Conservation (phyloP, 1,284 basidiomycete genomes). For the Boletus holoroseus region DNA sequence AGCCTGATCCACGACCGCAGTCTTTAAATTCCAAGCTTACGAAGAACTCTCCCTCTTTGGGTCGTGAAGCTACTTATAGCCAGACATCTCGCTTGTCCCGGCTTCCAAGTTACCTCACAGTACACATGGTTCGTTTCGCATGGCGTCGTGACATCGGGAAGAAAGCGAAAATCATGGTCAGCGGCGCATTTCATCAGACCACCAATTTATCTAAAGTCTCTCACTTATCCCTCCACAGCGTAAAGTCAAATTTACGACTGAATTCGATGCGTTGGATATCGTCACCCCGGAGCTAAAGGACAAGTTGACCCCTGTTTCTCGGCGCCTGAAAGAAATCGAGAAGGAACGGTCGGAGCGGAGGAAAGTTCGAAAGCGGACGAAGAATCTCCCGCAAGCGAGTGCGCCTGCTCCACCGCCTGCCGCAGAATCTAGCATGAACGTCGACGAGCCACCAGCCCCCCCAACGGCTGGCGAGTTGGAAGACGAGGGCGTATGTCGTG, state of each 20-base stretch:
- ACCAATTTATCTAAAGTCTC: not conserved
- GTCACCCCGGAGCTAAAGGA: constrained; percentile 74
- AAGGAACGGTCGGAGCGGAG: constrained; percentile 81
- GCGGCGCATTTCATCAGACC: constrained; percentile 9
- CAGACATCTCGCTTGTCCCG: constrained; percentile 80
- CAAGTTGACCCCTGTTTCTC: constrained; percentile 67
- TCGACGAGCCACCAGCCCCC: constrained; percentile 26
- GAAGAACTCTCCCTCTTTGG: constrained; percentile 78
- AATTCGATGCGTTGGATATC: constrained; percentile 84
- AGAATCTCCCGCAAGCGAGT: constrained; percentile 35
- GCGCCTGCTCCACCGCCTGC: constrained; percentile 35
- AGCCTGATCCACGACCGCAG: constrained; percentile 37
- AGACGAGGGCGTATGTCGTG: constrained; percentile 55
- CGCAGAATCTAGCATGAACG: constrained; percentile 26
- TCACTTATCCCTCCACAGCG: constrained; percentile 44
- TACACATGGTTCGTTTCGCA: constrained; percentile 94
- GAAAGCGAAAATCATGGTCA: constrained; percentile 88
- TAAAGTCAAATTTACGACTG: constrained; percentile 88
- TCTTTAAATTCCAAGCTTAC: constrained; percentile 81
- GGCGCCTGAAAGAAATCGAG: constrained; percentile 72
- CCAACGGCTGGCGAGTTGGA: constrained; percentile 44
- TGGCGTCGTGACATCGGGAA: constrained; percentile 91
- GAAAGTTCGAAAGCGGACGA: constrained; percentile 76
- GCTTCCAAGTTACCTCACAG: constrained; percentile 78
- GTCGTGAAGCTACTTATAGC: constrained; percentile 79